These are phyloP conservation scores for Alternaria sp. DNA, from an alignment of 2,329 filamentous ascomycete genomes.

Conservation along the genomic window DNA sequence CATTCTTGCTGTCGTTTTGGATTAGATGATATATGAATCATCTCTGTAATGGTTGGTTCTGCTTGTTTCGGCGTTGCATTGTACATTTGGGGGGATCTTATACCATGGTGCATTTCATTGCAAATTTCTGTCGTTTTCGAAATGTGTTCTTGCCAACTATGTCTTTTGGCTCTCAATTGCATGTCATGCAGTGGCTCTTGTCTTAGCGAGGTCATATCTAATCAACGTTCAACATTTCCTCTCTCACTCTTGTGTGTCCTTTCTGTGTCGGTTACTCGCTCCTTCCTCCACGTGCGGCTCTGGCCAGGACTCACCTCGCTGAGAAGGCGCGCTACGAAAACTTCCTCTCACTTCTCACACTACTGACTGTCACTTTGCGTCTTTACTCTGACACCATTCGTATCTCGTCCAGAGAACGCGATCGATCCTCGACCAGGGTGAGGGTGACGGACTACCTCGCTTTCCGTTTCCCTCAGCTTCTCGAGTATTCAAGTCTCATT, in stretches of 20 bases:
- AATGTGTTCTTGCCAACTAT: not conserved
- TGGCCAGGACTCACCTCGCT: not conserved
- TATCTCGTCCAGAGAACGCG: too few species aligned
- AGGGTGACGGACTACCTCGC: too few species aligned
- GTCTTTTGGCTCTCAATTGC: not conserved
- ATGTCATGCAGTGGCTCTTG: not conserved
- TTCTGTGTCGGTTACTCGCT: not conserved
- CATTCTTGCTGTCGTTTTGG: conserved; percentile 82
- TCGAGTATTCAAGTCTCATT: too few species aligned
- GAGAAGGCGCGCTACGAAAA: not conserved
- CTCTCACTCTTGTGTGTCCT: not conserved
- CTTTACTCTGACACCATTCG: too few species aligned
- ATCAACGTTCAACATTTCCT: not conserved
- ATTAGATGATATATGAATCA: conserved; percentile 53
- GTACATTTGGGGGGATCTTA: conserved; percentile 9
- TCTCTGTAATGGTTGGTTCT: not conserved
- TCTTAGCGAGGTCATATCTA: not conserved
- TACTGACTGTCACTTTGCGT: not conserved
- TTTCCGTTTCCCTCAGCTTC: too few species aligned
- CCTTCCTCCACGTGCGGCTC: not conserved
- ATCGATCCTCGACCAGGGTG: too few species aligned
- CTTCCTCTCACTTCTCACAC: not conserved
- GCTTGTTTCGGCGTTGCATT: conserved; percentile 13
- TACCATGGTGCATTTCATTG: conserved; percentile 13
- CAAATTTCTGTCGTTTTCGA: conserved; percentile 1